phyloP scores from a whole-genome alignment of 2,329 filamentous ascomycete genomes.

The Rhynchosporium graminicola region DNA sequence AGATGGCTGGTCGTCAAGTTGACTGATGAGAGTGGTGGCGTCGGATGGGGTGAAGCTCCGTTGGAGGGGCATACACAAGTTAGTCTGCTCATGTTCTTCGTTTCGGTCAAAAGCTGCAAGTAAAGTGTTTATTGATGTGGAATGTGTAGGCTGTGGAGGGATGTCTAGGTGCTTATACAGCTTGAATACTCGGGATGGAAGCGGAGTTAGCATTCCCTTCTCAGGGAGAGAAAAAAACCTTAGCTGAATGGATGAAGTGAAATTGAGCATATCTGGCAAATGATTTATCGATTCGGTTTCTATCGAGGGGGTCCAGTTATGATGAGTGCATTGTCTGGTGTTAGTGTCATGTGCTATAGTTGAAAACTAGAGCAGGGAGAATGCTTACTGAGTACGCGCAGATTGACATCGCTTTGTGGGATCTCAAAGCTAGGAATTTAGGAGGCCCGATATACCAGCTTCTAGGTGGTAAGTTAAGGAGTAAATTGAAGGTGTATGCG shows the following conservation, averaged over 20 bases:
- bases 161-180: slow-evolving; percentile 65
- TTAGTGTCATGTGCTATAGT: slow-evolving; percentile 82
- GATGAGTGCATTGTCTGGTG: slow-evolving; percentile 75
- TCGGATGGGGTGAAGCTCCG: slow-evolving; percentile 75
- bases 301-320: slow-evolving; percentile 79
- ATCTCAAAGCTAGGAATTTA: slow-evolving; percentile 50
- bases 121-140: neutral
- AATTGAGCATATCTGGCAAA: slow-evolving; percentile 81
- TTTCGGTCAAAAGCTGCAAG: neutral
- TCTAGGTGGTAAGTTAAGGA: slow-evolving; percentile 71
- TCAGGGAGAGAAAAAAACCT: neutral
- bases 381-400: slow-evolving; percentile 22
- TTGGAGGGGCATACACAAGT: slow-evolving; percentile 67
- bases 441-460: slow-evolving; percentile 72
- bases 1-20: slow-evolving; percentile 80
- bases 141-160: slow-evolving; percentile 65
- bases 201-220: slow-evolving; percentile 57
- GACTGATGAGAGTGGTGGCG: slow-evolving; percentile 62
- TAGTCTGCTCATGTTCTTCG: neutral
- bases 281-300: slow-evolving; percentile 69
- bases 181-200: slow-evolving; percentile 64
- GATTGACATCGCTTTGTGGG: slow-evolving; percentile 61
- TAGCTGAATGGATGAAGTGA: slow-evolving; percentile 43
- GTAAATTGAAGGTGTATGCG: slow-evolving; percentile 70
- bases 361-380: slow-evolving; percentile 53